Conservation (phyloP, 2,329 filamentous ascomycete species). For the Cladosporium halotolerans region DNA sequence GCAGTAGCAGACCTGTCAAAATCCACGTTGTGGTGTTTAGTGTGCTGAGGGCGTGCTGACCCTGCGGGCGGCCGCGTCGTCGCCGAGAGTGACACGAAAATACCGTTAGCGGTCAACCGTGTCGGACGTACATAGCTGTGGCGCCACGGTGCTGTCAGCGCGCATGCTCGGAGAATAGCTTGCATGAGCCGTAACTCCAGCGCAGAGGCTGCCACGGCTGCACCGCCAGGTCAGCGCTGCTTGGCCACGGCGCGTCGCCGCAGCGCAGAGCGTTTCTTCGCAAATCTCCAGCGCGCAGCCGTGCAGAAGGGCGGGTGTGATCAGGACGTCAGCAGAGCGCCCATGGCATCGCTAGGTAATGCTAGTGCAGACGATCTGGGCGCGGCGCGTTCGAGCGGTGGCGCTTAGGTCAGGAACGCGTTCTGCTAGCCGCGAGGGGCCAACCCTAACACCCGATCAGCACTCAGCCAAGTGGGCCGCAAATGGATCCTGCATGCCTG, state of each 20-base stretch:
- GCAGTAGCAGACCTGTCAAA: conserved; percentile 9
- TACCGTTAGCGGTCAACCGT: background rate
- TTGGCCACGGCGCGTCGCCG: background rate
- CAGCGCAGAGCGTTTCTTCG: background rate
- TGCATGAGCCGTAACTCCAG: too few species aligned
- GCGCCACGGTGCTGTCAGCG: background rate
- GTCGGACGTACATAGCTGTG: background rate
- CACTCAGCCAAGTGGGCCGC: background rate
- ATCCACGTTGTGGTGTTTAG: background rate
- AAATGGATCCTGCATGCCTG: conserved; percentile 1
- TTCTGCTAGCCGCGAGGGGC: background rate
- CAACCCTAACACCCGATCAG: background rate
- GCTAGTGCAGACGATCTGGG: too few species aligned
- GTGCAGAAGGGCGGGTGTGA: too few species aligned
- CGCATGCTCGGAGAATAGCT: background rate
- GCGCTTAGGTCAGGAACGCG: too few species aligned
- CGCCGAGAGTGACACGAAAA: background rate
- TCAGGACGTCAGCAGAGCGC: too few species aligned
- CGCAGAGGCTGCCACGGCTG: too few species aligned
- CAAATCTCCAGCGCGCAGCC: background rate
- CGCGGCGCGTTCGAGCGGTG: too few species aligned
- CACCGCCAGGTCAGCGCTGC: too few species aligned
- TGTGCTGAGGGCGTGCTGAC: background rate
- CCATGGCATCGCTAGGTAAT: too few species aligned
- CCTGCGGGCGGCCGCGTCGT: background rate